Base-by-base conservation (phyloP, 805 yeast genomes). In the Wickerhamiella australiensis region DNA sequence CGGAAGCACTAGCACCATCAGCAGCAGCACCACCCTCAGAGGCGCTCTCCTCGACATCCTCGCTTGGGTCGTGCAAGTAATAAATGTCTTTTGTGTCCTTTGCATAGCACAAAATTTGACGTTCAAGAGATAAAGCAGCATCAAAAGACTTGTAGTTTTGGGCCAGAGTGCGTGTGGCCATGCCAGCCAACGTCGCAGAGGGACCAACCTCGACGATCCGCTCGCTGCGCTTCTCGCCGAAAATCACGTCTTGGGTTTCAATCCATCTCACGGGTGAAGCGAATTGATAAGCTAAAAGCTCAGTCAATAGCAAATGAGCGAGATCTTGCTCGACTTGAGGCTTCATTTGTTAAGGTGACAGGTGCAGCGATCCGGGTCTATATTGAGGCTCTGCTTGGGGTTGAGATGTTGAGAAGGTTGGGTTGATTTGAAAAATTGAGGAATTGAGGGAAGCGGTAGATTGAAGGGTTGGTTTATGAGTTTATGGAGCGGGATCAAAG, bases 231-330 rank as follows among this genome's bases (percentile, higher is more conserved):
- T 79, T 82, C 60, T 87, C 92, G 67, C 85, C 84, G 66, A 92
- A 77, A 65, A 92, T 84, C 52, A 92, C 97, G 72, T 92, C 98
- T 71, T 92, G 99, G 54, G 98, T 92, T 68, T 94, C 98, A 67
- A 94, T 92, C 97, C 99, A 92, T 76, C 97, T 81, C 57, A 92
- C 99, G 44, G 99, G 98, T 54, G 96, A 88, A 46, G 99, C 99
- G 64, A 92, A 92, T 70, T 92, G 99, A 72, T 88, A 92, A 49
- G 98, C 97, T 71, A 92, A 76, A 60, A 92, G 79, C 76, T 92
- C 99, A 23, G 96, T 87, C 65, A 92, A 76, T 57, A 92, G 75
- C 57, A 85, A 81, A 67, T 92, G 97, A 58, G 98, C 94, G 58
- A 92, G 78, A 67, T 92, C 97, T 73, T 92, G 98, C 74, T 92